Evolutionary conservation across 768 basidiomycete species (phyloP), one percentile per base, ranked within the genome.

Genomic region (Hortiboletus campestris): DNA sequence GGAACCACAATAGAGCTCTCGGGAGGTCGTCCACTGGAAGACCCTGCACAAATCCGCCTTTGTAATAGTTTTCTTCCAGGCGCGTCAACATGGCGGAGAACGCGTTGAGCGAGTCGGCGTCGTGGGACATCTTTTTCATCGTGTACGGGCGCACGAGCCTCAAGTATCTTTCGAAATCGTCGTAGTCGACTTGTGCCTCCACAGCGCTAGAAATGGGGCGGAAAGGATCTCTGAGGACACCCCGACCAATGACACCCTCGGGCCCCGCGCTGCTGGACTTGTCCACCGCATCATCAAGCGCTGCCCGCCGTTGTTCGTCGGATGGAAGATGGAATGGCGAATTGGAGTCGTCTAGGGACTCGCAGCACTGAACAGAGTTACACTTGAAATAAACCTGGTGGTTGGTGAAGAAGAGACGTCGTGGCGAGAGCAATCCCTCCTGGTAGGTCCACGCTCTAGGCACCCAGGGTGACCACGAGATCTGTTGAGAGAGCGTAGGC

Each of bases 301-400:
- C 22, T 16, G 4, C 39, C 19, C 2, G 28, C 9, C 49, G 56
- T 20, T 48, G 8, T 3, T 42, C 29, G 22, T 65, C 50, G 0
- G 63, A 58, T 19, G 5, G 22, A 17, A 55, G 46, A 51, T 55
- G 55, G 42, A 65, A 59, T 12, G 41, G 55, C 11, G 63, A 64
- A 34, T 9, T 22, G 5, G 52, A 46, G n/a, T 64, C 50, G 12
- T 59, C 50, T 1, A 57, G 8, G 17, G 57, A 63, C 3, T 65
- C 57, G n/a, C 57, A 59, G 6, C 60, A 59, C 36, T 49, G 51
- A 7, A 53, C 16, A 8, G 50, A 38, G 20, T 57, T 59, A 25
- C 58, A 64, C 36, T 62, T 60, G 11, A 62, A 66, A 28, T 62
- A 63, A 14, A 65, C 56, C 10, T 65, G 59, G 19, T 60, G 52